Evolutionary conservation across 208 protist species (phyloP), one percentile per base, ranked within the genome.

Genomic region (Angomonas ambiguus): DNA sequence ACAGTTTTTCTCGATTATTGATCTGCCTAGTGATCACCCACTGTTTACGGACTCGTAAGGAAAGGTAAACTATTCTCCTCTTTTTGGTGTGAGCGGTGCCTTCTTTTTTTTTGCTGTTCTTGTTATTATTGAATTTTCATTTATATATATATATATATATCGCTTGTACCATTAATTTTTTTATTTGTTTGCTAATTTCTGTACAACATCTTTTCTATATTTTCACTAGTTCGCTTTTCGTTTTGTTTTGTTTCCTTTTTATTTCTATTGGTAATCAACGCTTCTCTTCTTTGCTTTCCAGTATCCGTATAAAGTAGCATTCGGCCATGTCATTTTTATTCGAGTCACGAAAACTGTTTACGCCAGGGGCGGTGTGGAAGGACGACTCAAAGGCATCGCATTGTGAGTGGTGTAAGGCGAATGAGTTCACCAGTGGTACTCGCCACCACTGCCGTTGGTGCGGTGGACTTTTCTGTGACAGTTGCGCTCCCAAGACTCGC

Each of bases 391-490:
- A 35, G 0, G 65, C 72, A 16, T 35, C 58, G 13, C 53, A 65
- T n/a, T 79, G 74, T 70, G 57, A 30, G 6, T 8, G 38, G 8
- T 45, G 38, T 16, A 8, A 45, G 16, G 16, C 38, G 16, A 45
- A 8, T 8, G 38, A n/a, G 38, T n/a, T 45, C 11, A 45, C 8
- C 8, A n/a, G 8, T 45, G 16, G 8, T 8, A n/a, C 38, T 45
- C 38, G 38, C 38, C 85, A 95, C 34, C 83, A 92, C 74, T 95
- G 90, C 61, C 79, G 82, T 2, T 92, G 78, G 82, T 95, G 90
- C 64, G 90, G 90, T 0, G 61, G 63, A 35, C 73, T 92, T 27
- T 95, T 88, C 65, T 95, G 87, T 66, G 72, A 78, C 18, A 30
- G 65, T 11, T 96, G 90, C 42, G 82, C 83, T 28, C 82, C 85